These are phyloP conservation scores for Candida adriatica DNA, from an alignment of 805 yeast species.

Conservation along the genomic window DNA sequence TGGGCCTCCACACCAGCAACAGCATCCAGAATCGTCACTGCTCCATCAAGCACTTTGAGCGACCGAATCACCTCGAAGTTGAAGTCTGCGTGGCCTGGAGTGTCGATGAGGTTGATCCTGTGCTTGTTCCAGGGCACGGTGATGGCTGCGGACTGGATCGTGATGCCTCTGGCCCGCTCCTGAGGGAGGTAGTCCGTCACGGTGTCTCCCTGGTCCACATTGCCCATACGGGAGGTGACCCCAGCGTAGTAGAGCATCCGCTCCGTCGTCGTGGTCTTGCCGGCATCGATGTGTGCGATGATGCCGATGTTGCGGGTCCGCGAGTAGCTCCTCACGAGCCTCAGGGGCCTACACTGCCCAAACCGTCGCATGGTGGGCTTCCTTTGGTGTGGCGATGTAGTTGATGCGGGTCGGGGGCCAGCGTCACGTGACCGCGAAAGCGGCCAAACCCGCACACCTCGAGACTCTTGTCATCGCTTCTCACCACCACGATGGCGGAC, in stretches of 20 bases:
- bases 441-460: no score
- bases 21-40: conserved; percentile 85
- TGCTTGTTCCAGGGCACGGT: conserved; percentile 78
- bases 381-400: no score
- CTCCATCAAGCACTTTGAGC: conserved; percentile 87
- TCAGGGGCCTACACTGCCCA: no score
- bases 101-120: conserved; percentile 83
- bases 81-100: conserved; percentile 98
- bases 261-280: conserved; percentile 96
- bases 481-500: conserved; percentile 21
- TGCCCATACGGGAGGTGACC: conserved; percentile 70
- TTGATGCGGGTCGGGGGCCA: no score
- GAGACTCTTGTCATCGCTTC: no score
- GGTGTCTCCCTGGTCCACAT: conserved; percentile 95
- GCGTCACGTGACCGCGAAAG: no score
- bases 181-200: conserved; percentile 89
- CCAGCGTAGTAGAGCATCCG: conserved; percentile 91
- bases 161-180: conserved; percentile 89
- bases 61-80: conserved; percentile 91
- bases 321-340: no score
- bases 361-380: no score
- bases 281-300: conserved; percentile 99
- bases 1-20: conserved; percentile 99
- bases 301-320: conserved; percentile 87
- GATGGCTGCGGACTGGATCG: conserved; percentile 95